Evolutionary conservation across 805 yeast species (phyloP).

Genomic region (Ogataea pignaliae): DNA sequence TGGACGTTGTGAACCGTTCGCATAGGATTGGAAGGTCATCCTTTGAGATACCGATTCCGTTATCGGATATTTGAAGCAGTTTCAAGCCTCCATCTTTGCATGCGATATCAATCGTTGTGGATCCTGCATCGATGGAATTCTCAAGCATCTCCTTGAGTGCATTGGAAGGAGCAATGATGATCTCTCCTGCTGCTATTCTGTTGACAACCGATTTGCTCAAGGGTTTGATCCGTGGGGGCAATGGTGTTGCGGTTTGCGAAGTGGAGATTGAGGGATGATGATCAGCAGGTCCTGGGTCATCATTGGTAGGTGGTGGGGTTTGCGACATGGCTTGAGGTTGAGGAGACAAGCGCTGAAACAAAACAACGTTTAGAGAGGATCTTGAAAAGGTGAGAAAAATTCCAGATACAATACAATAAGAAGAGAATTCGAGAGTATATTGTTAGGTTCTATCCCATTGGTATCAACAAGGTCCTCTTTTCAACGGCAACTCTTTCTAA

Average conservation of each 20-base stretch:
- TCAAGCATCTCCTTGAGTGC: slow-evolving; percentile 92
- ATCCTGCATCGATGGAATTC: slow-evolving; percentile 83
- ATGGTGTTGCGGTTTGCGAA: neutral
- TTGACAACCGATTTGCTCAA: slow-evolving; percentile 75
- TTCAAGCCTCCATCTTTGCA: slow-evolving; percentile 93
- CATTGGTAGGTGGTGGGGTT: too few species aligned
- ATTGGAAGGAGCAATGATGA: slow-evolving; percentile 88
- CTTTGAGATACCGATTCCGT: slow-evolving; percentile 75
- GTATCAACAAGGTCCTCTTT: too few species aligned
- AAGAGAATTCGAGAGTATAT: too few species aligned
- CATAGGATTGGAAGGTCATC: slow-evolving; percentile 80
- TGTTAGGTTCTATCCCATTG: too few species aligned
- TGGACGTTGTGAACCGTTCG: slow-evolving; percentile 90
- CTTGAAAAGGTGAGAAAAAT: too few species aligned
- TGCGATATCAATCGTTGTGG: slow-evolving; percentile 68
- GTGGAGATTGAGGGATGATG: too few species aligned
- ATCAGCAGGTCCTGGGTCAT: too few species aligned
- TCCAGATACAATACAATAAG: too few species aligned
- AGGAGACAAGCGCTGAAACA: too few species aligned
- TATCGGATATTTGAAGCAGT: slow-evolving; percentile 80
- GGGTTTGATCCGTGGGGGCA: slow-evolving; percentile 20
- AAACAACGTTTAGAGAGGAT: too few species aligned
- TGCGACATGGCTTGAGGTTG: too few species aligned
- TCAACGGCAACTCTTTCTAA: too few species aligned
- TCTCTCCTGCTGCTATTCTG: slow-evolving; percentile 95